A percentile compares a stretch with the other conserved stretches of the same genome.
Evolutionary conservation across 148 eudicot species (phyloP).

Genomic region (Fallopia convolvulus): DNA sequence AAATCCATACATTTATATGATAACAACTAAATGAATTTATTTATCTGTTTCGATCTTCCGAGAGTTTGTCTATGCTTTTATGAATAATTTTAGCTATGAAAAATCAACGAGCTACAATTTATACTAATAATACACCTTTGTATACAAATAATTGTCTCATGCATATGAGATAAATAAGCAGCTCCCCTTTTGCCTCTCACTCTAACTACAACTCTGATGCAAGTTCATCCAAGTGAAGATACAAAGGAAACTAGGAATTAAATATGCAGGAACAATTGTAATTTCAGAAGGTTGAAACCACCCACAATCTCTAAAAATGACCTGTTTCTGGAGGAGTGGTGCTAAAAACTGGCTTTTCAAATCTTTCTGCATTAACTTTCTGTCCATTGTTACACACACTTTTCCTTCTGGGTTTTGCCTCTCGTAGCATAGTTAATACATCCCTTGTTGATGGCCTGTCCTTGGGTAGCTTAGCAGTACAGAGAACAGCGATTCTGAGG

Average conservation of each 20-base stretch:
- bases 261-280: not conserved
- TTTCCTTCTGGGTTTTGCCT: conserved; percentile 41
- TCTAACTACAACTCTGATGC: not conserved
- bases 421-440: conserved; percentile 34
- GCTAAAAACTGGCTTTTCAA: conserved; percentile 35
- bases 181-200: not conserved
- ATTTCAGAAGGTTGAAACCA: not conserved
- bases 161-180: not conserved
- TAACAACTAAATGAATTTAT: no score
- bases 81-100: not conserved
- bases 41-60: no score
- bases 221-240: not conserved
- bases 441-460: conserved; percentile 42
- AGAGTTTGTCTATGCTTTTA: no score
- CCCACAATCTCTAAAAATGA: conserved; percentile 19
- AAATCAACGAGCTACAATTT: not conserved
- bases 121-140: not conserved
- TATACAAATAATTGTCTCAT: not conserved
- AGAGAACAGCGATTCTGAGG: conserved; percentile 30
- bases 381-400: conserved; percentile 31
- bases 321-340: conserved; percentile 31
- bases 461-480: conserved; percentile 36
- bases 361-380: conserved; percentile 22
- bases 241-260: not conserved
- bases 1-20: not conserved